phyloP scores from a whole-genome alignment of 2,329 filamentous ascomycete genomes.

The Colletotrichum gigasporum region DNA sequence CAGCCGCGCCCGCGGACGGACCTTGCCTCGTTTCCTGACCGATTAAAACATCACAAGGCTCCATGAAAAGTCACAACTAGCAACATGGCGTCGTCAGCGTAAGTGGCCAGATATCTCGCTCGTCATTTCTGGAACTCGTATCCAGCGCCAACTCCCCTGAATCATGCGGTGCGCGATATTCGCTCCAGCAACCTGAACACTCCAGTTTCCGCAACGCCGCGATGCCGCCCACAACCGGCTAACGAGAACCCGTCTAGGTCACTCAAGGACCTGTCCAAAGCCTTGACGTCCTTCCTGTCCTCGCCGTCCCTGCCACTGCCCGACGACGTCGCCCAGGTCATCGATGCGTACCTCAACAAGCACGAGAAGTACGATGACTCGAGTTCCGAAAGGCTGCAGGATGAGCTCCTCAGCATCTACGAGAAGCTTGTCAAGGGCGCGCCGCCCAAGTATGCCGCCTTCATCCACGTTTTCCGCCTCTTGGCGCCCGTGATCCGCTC shows the following conservation, averaged over 20 bases:
- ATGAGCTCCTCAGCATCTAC: slow-evolving; percentile 76
- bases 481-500: slow-evolving; percentile 72
- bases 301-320: slow-evolving; percentile 69
- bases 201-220: not conserved
- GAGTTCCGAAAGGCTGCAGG: slow-evolving; percentile 76
- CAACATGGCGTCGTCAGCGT: slow-evolving; percentile 40
- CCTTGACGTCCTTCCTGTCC: slow-evolving; percentile 59
- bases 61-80: slow-evolving; percentile 25
- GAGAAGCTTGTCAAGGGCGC: slow-evolving; percentile 68
- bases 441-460: slow-evolving; percentile 69
- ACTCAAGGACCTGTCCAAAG: slow-evolving; percentile 69
- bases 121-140: not conserved
- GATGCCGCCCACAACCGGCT: not conserved
- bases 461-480: slow-evolving; percentile 72
- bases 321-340: slow-evolving; percentile 68
- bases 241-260: slow-evolving; percentile 48
- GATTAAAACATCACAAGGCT: slow-evolving; percentile 20
- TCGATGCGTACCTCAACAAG: slow-evolving; percentile 74
- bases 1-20: slow-evolving; percentile 2
- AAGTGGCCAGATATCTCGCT: slow-evolving; percentile 29
- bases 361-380: slow-evolving; percentile 74
- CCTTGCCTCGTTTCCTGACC: slow-evolving; percentile 11
- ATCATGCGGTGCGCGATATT: slow-evolving; percentile 28
- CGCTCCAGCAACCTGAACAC: not conserved
- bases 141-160: not conserved